Conservation (phyloP, 768 basidiomycete species). For the Lactarius hatsudake region DNA sequence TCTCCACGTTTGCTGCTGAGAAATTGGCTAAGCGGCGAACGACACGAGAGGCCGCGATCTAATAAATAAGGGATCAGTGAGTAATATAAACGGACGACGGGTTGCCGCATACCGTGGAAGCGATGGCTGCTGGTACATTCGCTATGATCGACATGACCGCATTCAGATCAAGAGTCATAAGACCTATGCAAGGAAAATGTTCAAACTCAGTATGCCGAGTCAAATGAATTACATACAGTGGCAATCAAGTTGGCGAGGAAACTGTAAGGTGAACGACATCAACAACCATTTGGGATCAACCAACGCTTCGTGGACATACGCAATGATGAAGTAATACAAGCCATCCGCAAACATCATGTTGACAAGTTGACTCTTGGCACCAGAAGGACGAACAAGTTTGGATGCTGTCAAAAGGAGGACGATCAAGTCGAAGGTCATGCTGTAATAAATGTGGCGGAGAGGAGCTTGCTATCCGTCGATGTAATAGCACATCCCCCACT, state of each 20-base stretch:
- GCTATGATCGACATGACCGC: constrained; percentile 64
- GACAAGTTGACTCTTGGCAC: constrained; percentile 45
- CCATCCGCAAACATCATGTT: constrained; percentile 70
- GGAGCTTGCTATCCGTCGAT: constrained; percentile 57
- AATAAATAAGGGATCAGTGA: constrained; percentile 1
- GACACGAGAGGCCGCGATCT: constrained; percentile 60
- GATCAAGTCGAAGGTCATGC: constrained; percentile 68
- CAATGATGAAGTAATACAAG: constrained; percentile 71
- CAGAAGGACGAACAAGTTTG: constrained; percentile 46
- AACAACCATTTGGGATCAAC: constrained; percentile 32
- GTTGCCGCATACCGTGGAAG: constrained; percentile 9
- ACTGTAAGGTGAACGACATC: constrained; percentile 26
- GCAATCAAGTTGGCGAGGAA: constrained; percentile 44
- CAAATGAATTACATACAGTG: constrained; percentile 30
- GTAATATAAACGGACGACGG: neutral
- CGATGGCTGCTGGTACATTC: constrained; percentile 56
- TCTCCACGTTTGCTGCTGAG: constrained; percentile 30
- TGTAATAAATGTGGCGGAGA: constrained; percentile 74
- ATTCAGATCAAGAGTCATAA: constrained; percentile 66
- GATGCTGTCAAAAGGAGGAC: constrained; percentile 59
- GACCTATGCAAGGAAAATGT: constrained; percentile 40
- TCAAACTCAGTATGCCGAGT: neutral
- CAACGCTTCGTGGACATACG: constrained; percentile 42
- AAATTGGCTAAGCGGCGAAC: constrained; percentile 60
- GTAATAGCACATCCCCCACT: constrained; percentile 54